Conservation (phyloP, 78 protist species). For the Goniomonas avonlea region DNA sequence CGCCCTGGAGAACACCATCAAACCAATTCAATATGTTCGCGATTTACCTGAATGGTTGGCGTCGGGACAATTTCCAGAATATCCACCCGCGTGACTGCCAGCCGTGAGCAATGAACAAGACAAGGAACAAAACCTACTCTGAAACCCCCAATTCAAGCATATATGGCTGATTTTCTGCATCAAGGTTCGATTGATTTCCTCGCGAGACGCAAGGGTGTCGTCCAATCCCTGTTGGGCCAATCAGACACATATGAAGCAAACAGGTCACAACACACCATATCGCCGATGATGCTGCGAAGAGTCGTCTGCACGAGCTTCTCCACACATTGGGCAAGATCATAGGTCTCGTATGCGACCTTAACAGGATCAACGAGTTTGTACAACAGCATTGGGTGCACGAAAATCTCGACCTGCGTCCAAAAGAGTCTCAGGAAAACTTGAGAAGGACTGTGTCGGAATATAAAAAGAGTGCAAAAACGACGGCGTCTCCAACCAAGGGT, state of each 20-base stretch:
- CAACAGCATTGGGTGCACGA: conserved; percentile 10
- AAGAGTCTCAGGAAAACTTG: neutral
- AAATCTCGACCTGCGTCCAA: too few relatives aligned
- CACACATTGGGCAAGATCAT: neutral
- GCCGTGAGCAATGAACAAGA: neutral
- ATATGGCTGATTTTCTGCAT: neutral
- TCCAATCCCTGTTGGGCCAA: too few relatives aligned
- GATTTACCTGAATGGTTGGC: too few relatives aligned
- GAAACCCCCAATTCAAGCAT: conserved; percentile 2
- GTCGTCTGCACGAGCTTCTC: conserved; percentile 25
- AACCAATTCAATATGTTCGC: too few relatives aligned
- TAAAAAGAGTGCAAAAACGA: neutral
- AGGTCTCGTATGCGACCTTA: neutral
- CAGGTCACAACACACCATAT: too few relatives aligned
- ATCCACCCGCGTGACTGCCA: conserved; percentile 4
- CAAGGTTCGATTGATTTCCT: conserved; percentile 3
- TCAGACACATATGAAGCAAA: too few relatives aligned
- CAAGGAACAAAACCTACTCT: neutral
- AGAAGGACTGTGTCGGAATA: neutral
- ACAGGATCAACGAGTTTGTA: neutral
- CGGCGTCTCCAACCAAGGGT: neutral
- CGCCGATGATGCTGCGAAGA: conserved; percentile 17
- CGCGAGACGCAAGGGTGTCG: conserved; percentile 28
- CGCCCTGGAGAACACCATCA: too few relatives aligned
- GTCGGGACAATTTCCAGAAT: conserved; percentile 2